Evolutionary conservation across 2,329 filamentous ascomycete genomes (phyloP), one percentile per base, ranked within the genome.

Genomic region (Dactylellina sp.): DNA sequence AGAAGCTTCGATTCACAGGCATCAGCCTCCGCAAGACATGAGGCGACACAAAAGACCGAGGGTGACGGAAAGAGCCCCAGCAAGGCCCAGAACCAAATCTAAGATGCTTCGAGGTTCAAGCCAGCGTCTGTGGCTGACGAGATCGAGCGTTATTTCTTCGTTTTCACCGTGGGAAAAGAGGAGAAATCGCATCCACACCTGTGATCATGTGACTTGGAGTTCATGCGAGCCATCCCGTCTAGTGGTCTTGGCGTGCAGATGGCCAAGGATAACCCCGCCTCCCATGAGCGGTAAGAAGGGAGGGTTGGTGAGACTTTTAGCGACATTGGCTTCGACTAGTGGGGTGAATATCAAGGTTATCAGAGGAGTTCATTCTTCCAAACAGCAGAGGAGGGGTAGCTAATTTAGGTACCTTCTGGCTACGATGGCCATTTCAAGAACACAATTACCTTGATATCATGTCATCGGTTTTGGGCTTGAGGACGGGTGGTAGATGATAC

Each of bases 161-260:
- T 28, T 61, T 66, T 65, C n/a, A 25, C 55, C 16, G 32, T 22
- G 25, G 39, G 2, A 24, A 52, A 60, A 61, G 61, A 62, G 70
- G 60, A 52, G 60, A 72, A 72, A 25, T 18, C 24, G 37, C 20
- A 61, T 56, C 70, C 61, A 65, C 61, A 66, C 70, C 32, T 40
- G 2, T 18, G 49, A n/a, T 74, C 70, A 74, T 74, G 70, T 74
- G 70, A 74, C 70, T 60, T 74, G 60, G 66, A 61, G 39, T 66
- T 74, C 70, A 74, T 74, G 70, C 70, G 70, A 74, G 70, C 61
- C 70, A 74, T 74, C 70, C 70, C 70, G 70, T 50, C 61, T 74
- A 74, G 61, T 66, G 35, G 70, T 20, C 70, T 74, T 74, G 70
- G 70, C 70, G 37, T 61, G 55, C 61, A 74, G 24, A 50, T 56